Conservation (phyloP, 2,329 filamentous ascomycete genomes). For the Botrytis hyacinthi region DNA sequence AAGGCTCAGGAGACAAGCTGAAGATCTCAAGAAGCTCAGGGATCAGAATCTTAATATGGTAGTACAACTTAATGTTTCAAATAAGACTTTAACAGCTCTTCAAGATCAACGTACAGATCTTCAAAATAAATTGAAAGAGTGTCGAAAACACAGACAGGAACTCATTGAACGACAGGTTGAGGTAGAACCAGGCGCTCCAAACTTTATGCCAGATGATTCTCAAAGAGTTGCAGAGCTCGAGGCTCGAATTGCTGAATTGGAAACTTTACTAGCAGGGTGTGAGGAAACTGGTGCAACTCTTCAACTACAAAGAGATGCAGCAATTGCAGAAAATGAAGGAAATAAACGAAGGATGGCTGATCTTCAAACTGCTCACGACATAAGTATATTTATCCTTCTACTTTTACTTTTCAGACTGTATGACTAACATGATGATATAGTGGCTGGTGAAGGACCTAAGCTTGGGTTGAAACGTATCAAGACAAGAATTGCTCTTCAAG, state of each 20-base stretch:
- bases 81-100: not conserved
- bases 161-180: not conserved
- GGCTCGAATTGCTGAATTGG: not conserved
- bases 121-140: not conserved
- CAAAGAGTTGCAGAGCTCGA: not conserved
- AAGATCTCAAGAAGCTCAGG: not conserved
- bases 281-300: conserved; percentile 1
- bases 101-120: not conserved
- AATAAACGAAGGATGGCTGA: not conserved
- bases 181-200: not conserved
- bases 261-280: not conserved
- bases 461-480: conserved; percentile 14
- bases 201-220: not conserved
- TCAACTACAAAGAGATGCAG: conserved; percentile 5
- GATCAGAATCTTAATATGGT: not conserved
- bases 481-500: conserved; percentile 11
- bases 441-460: conserved; percentile 11
- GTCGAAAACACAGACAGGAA: not conserved
- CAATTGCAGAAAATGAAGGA: not conserved
- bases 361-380: not conserved
- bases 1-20: not conserved
- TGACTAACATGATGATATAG: not conserved
- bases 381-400: not conserved
- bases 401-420: not conserved
- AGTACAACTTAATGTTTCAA: not conserved